Evolutionary conservation across 2,329 filamentous ascomycete genomes (phyloP).

Genomic region (Phyllosticta citriasiana): DNA sequence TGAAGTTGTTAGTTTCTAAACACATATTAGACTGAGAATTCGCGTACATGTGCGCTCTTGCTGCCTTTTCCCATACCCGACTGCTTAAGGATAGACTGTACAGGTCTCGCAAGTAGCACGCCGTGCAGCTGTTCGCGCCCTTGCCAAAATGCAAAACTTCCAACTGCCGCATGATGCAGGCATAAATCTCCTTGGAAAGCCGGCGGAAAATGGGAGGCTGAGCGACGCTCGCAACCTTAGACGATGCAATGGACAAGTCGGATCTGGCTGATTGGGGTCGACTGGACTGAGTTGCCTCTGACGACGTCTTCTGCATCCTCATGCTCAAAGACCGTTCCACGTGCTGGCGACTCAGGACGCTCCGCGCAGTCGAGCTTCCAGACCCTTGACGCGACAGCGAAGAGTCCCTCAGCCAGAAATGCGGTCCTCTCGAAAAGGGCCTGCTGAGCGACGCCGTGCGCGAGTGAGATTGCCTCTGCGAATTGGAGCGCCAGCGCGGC

Average conservation of each 20-base stretch:
- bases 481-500: not conserved
- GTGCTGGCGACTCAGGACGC: not conserved
- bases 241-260: not conserved
- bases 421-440: not conserved
- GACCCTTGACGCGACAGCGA: not conserved
- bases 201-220: conserved; percentile 32
- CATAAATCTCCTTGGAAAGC: conserved; percentile 45
- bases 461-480: not conserved
- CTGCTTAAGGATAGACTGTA: conserved; percentile 44
- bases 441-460: not conserved
- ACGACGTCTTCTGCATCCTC: not conserved
- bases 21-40: conserved; percentile 1
- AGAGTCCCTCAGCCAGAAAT: not conserved
- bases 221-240: not conserved
- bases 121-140: conserved; percentile 33
- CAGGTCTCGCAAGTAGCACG: conserved; percentile 46
- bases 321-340: not conserved
- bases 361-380: not conserved
- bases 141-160: conserved; percentile 31
- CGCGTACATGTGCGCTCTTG: conserved; percentile 41
- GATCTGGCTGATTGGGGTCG: not conserved
- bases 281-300: not conserved
- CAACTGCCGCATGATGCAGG: conserved; percentile 44
- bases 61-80: conserved; percentile 46
- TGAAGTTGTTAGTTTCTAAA: conserved; percentile 16